phyloP scores from a whole-genome alignment of 2,329 filamentous ascomycete genomes.

The Myrmaecium sp. region DNA sequence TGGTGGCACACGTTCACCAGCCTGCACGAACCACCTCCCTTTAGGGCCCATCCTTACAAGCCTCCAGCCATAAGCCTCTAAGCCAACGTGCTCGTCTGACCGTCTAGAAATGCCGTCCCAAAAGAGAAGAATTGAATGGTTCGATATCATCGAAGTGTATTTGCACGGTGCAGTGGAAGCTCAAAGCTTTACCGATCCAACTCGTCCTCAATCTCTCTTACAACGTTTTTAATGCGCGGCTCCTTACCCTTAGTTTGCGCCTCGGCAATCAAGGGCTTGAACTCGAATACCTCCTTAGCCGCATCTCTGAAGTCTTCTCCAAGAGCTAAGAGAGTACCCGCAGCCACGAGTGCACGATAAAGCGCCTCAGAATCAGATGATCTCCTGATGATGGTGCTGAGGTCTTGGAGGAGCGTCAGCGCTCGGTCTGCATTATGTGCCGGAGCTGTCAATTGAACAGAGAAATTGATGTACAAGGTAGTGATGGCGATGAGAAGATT shows the following conservation, averaged over 20 bases:
- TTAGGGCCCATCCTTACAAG: too few species aligned
- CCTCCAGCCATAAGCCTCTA: too few species aligned
- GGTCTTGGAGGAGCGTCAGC: conserved; percentile 40
- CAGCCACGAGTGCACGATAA: conserved; percentile 64
- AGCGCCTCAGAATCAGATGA: conserved; percentile 67
- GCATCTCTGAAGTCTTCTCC: conserved; percentile 42
- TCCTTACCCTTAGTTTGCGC: conserved; percentile 39
- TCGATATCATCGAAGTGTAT: too few species aligned
- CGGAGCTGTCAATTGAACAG: conserved; percentile 48
- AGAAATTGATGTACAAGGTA: conserved; percentile 71
- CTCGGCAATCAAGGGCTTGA: conserved; percentile 29
- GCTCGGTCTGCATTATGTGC: conserved; percentile 31
- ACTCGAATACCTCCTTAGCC: conserved; percentile 38
- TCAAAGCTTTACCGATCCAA: too few species aligned
- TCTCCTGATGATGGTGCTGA: conserved; percentile 44
- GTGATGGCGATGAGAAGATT: conserved; percentile 71
- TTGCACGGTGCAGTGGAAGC: too few species aligned
- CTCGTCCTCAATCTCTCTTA: conserved; percentile 40
- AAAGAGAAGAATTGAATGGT: too few species aligned
- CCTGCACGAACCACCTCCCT: too few species aligned
- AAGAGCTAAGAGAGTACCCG: conserved; percentile 58
- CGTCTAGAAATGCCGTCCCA: too few species aligned
- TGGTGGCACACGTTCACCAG: too few species aligned
- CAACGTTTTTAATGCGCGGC: conserved; percentile 41
- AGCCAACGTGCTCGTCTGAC: too few species aligned